Conservation (phyloP, 2,329 filamentous ascomycete species). For the Sarocladium kiliense region DNA sequence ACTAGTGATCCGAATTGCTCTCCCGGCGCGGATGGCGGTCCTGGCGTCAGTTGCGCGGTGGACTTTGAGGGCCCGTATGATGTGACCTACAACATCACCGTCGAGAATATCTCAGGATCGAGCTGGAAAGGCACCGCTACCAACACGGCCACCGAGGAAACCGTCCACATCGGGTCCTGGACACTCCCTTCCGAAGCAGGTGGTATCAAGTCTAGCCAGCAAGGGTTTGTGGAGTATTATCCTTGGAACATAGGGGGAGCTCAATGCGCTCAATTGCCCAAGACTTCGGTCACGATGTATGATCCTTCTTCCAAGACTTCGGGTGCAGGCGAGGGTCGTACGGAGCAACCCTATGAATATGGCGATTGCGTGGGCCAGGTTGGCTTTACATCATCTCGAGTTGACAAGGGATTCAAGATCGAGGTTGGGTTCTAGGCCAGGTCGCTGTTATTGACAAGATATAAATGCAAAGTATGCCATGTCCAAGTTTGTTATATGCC, state of each 20-base stretch:
- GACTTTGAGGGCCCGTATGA: slow-evolving; percentile 15
- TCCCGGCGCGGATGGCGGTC: slow-evolving; percentile 20
- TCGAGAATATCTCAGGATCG: slow-evolving; percentile 13
- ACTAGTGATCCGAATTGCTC: slow-evolving; percentile 16
- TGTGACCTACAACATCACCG: slow-evolving; percentile 15
- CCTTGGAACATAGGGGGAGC: slow-evolving; percentile 15
- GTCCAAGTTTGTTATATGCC: no score
- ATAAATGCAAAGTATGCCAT: no score
- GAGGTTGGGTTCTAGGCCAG: slow-evolving; percentile 11
- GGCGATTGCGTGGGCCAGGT: slow-evolving; percentile 15
- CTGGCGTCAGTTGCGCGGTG: slow-evolving; percentile 18
- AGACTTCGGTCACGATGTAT: slow-evolving; percentile 13
- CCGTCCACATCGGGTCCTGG: slow-evolving; percentile 15
- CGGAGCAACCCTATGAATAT: slow-evolving; percentile 15
- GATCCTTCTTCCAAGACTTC: slow-evolving; percentile 13
- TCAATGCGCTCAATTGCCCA: slow-evolving; percentile 14
- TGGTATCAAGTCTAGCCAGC: slow-evolving; percentile 11
- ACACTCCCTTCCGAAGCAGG: slow-evolving; percentile 14
- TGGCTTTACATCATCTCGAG: not conserved
- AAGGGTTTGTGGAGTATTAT: slow-evolving; percentile 20
- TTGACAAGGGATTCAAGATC: slow-evolving; percentile 10
- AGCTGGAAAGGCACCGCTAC: slow-evolving; percentile 19
- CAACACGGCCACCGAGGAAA: slow-evolving; percentile 12
- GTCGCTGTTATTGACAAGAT: not conserved
- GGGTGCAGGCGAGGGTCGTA: slow-evolving; percentile 12